Percentiles rank a stretch among this genome's conserved stretches.
phyloP scores from a whole-genome alignment of 148 eudicot species.

The Vaccinium myrtillus region DNA sequence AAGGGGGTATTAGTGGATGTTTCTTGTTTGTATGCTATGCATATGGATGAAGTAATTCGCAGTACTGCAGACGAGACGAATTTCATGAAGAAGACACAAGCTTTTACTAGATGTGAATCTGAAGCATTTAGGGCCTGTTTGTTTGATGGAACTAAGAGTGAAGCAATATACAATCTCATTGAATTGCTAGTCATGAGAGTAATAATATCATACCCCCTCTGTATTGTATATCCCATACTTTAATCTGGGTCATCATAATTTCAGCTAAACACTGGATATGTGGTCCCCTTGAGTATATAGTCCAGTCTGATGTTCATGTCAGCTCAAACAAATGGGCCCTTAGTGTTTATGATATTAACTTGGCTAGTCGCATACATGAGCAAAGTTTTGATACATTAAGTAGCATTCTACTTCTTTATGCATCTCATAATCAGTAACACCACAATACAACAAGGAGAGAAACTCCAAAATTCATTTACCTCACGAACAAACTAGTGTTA shows the following conservation, averaged over 20 bases:
- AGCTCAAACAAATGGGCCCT: not conserved
- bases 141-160: not conserved
- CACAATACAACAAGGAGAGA: not conserved
- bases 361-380: not conserved
- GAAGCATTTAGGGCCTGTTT: not conserved
- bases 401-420: not conserved
- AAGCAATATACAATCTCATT: not conserved
- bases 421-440: not conserved
- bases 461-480: not conserved
- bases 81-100: not conserved
- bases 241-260: not conserved
- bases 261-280: not conserved
- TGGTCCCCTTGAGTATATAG: not conserved
- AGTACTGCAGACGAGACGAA: not conserved
- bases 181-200: not conserved
- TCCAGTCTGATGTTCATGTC: not conserved
- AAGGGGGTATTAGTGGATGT: not conserved
- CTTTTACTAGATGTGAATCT: not conserved
- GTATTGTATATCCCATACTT: conserved; percentile 4
- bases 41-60: not conserved
- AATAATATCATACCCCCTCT: not conserved
- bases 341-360: not conserved
- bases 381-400: not conserved
- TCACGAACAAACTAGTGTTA: not conserved
- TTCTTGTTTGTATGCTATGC: not conserved